A percentile compares a stretch with the other conserved stretches of the same genome.
Evolutionary conservation across 306 rosid species (phyloP).

Genomic region (Casuarina glauca): DNA sequence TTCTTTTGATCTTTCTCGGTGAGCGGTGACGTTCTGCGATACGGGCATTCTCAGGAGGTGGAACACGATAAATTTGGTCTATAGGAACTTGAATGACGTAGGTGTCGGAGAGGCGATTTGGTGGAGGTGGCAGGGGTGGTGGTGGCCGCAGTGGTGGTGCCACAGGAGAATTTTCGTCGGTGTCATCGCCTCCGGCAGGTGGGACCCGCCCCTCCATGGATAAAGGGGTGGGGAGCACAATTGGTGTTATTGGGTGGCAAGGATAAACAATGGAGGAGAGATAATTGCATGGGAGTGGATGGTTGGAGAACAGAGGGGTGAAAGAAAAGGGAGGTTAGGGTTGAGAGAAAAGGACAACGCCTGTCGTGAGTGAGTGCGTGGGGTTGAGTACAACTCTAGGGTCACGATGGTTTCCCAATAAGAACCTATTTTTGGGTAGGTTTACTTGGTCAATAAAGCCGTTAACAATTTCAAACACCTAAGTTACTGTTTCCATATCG

Average conservation of each 20-base stretch:
- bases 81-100: constrained; percentile 69
- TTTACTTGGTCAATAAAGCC: constrained; percentile 4
- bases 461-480: background rate
- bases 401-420: background rate
- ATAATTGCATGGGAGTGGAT: constrained; percentile 19
- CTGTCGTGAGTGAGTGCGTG: background rate
- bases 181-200: background rate
- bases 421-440: background rate
- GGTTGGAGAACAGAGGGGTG: background rate
- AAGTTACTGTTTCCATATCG: background rate
- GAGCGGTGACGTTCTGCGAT: constrained; percentile 35
- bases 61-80: constrained; percentile 61
- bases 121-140: background rate
- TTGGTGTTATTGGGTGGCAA: constrained; percentile 1
- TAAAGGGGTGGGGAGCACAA: constrained; percentile 28
- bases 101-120: constrained; percentile 5
- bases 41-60: constrained; percentile 55
- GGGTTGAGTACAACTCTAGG: background rate
- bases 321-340: no score
- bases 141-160: constrained; percentile 1
- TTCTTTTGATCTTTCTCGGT: background rate
- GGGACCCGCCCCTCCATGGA: constrained; percentile 52
- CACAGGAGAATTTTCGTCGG: background rate
- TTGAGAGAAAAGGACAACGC: background rate
- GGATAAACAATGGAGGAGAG: background rate